phyloP scores from a whole-genome alignment of 108 stramenopile genomes.

The Cyclostephanos tholiformis region DNA sequence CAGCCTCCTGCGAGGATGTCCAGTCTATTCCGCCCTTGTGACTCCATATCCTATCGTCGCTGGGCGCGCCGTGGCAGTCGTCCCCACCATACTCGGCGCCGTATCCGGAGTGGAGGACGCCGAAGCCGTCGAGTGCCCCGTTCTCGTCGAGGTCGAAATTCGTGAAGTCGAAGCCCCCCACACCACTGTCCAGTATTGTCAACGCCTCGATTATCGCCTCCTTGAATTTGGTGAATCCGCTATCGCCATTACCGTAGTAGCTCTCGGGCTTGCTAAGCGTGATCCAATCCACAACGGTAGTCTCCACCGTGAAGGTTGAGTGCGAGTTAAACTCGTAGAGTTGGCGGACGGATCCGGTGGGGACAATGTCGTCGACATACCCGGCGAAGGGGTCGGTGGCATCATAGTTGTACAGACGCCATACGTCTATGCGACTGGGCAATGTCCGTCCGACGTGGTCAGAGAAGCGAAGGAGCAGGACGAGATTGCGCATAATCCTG shows the following conservation, averaged over 20 bases:
- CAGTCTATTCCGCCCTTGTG: conserved; percentile 52
- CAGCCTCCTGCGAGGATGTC: neutral
- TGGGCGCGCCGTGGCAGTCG: conserved; percentile 48
- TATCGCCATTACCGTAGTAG: conserved; percentile 56
- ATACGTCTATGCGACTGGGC: conserved; percentile 47
- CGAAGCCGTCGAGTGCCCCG: conserved; percentile 57
- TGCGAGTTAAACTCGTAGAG: conserved; percentile 39
- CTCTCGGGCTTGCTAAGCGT: conserved; percentile 46
- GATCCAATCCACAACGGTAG: conserved; percentile 56
- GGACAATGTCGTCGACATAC: conserved; percentile 22
- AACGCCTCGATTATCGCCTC: conserved; percentile 41
- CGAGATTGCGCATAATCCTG: conserved; percentile 54
- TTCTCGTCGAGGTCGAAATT: conserved; percentile 37
- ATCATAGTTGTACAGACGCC: conserved; percentile 51
- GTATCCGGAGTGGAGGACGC: conserved; percentile 74
- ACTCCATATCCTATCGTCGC: conserved; percentile 46
- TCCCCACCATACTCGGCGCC: conserved; percentile 64
- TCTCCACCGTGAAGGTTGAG: conserved; percentile 30
- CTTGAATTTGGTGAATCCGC: conserved; percentile 33
- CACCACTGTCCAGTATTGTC: neutral
- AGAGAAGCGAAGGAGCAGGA: conserved; percentile 57
- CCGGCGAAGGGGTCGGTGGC: neutral
- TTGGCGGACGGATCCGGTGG: conserved; percentile 51
- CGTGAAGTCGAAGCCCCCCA: conserved; percentile 9
- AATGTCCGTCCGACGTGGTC: conserved; percentile 45